phyloP scores from a whole-genome alignment of 2,329 filamentous ascomycete species.

The Diaporthe vexans region DNA sequence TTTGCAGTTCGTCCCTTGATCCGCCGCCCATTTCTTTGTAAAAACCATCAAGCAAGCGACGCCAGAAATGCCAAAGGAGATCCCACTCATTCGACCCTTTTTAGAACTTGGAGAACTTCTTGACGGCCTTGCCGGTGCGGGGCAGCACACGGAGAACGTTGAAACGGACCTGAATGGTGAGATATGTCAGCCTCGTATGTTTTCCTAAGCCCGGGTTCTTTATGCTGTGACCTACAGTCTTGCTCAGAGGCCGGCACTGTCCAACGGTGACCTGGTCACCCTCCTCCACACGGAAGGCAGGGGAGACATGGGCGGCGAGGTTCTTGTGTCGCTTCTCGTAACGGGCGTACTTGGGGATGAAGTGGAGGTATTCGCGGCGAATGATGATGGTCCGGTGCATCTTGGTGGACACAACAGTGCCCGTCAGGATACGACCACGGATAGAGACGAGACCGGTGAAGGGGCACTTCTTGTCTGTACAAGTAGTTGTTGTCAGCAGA shows the following conservation, averaged over 20 bases:
- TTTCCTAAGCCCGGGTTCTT: background rate
- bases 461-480: constrained; percentile 99
- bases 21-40: constrained; percentile 51
- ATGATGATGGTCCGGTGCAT: constrained; percentile 99
- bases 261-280: constrained; percentile 99
- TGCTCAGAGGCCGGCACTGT: constrained; percentile 99
- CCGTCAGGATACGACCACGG: constrained; percentile 99
- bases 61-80: constrained; percentile 52
- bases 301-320: constrained; percentile 98
- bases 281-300: constrained; percentile 99
- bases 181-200: constrained; percentile 40
- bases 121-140: constrained; percentile 96
- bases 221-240: constrained; percentile 85
- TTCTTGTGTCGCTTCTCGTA: constrained; percentile 99
- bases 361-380: constrained; percentile 99
- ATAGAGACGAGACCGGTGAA: constrained; percentile 99
- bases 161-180: constrained; percentile 84
- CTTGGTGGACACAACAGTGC: constrained; percentile 99
- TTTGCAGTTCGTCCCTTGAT: constrained; percentile 48
- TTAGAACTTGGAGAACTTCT: constrained; percentile 99
- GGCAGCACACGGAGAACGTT: constrained; percentile 99
- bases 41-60: constrained; percentile 53
- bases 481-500: constrained; percentile 41
- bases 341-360: constrained; percentile 99
- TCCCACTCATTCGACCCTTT: constrained; percentile 48